Base-by-base conservation (phyloP, 352 stramenopile species). In the Blastocystis hominis region DNA sequence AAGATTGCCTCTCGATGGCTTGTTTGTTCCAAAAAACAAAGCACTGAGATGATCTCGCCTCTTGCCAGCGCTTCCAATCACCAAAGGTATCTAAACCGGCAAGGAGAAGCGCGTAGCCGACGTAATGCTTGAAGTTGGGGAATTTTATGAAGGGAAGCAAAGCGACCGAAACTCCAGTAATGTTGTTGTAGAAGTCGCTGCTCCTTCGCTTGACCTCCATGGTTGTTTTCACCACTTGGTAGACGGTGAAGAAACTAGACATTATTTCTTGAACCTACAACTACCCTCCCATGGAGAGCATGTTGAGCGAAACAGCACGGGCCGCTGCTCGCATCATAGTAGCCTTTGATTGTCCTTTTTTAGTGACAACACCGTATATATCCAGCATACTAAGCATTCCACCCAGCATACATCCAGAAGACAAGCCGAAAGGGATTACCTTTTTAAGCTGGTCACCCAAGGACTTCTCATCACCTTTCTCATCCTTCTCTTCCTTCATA, bases 171-270 rank as follows among this genome's bases (percentile, higher is more conserved):
- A 34, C 62, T 34, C 44, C 70, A 42, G 44, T 38, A 10, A 80
- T 13, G n/a, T 80, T 63, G 70, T 80, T 80, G 54, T 80, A 80
- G 70, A 36, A 80, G n/a, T 80, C 70, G 47, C 17, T 42, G 30
- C 44, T 80, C 2, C 38, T 17, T 20, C 70, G 70, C 20, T 61
- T 13, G 13, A 46, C 34, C 70, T 36, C 20, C 6, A 61, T 59
- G 5, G 24, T n/a, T 24, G 47, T 56, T 34, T 80, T 80, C 47
- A 36, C 47, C 13, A 61, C 6, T 38, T 80, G 70, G 54, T 80
- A 80, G 47, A 80, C 3, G 10, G 44, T 80, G 24, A 80, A 80
- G 17, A 61, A 80, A 38, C 70, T 80, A 64, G 0, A 20, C 5
- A 13, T 80, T 7, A 62, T 3, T 10, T 20, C n/a, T 24, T 13